Evolutionary conservation across 305 asterid genomes (phyloP).

Genomic region (Fraxinus greggii): DNA sequence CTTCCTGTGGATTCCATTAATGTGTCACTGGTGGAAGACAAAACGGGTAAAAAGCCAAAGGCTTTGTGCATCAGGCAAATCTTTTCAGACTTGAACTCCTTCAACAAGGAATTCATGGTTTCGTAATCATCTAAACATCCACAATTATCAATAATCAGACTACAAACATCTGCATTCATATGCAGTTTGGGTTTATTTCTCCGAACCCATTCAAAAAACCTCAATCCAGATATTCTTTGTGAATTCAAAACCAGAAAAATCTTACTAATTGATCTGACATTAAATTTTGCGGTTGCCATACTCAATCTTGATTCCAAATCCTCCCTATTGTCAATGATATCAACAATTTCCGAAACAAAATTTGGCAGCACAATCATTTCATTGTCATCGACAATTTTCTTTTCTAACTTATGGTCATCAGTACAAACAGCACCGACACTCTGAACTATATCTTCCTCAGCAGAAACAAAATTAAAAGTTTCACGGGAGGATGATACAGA

Average conservation of each 20-base stretch:
- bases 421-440: constrained; percentile 4
- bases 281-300: constrained; percentile 26
- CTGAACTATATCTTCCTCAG: constrained; percentile 27
- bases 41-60: constrained; percentile 48
- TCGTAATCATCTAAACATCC: constrained; percentile 62
- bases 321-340: constrained; percentile 38
- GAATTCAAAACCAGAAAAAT: constrained; percentile 47
- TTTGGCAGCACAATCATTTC: neutral
- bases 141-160: constrained; percentile 52
- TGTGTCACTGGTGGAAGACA: constrained; percentile 29
- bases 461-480: constrained; percentile 15
- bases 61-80: constrained; percentile 57
- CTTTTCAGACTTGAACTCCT: constrained; percentile 40
- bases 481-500: constrained; percentile 24
- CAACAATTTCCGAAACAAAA: constrained; percentile 42
- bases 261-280: constrained; percentile 33
- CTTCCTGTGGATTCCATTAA: constrained; percentile 36
- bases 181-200: constrained; percentile 32
- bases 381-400: neutral
- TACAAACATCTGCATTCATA: constrained; percentile 46
- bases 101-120: constrained; percentile 44
- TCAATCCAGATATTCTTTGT: constrained; percentile 45
- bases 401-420: constrained; percentile 18
- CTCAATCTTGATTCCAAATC: constrained; percentile 50
- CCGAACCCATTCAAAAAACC: constrained; percentile 60